Percentiles rank a stretch among this genome's conserved stretches.
These are phyloP conservation scores for Starmera amethionina DNA, from an alignment of 805 yeast genomes.

Conservation along the genomic window DNA sequence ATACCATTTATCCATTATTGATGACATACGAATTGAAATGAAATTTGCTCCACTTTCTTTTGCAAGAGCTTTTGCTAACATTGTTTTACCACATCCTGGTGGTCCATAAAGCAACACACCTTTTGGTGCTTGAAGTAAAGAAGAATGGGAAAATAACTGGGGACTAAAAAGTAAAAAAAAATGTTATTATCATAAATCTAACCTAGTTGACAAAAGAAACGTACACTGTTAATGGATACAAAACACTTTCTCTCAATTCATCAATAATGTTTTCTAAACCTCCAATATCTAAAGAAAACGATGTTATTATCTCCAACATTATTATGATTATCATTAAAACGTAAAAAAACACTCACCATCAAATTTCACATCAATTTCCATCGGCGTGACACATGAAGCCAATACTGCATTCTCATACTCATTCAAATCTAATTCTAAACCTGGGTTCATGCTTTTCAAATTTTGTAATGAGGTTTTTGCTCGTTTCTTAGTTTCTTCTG, in stretches of 20 bases:
- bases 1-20: constrained; percentile 95
- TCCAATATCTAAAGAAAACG: constrained; percentile 51
- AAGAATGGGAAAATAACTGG: constrained; percentile 59
- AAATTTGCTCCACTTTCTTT: constrained; percentile 87
- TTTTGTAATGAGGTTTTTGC: constrained; percentile 48
- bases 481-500: constrained; percentile 52
- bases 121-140: constrained; percentile 81
- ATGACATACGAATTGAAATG: constrained; percentile 84
- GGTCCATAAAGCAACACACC: constrained; percentile 93
- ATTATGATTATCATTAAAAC: not conserved
- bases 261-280: constrained; percentile 78
- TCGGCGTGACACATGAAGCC: constrained; percentile 73
- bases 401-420: constrained; percentile 73
- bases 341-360: constrained; percentile 20
- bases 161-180: constrained; percentile 33
- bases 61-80: constrained; percentile 94
- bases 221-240: constrained; percentile 63
- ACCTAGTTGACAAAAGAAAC: not conserved
- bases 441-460: constrained; percentile 52
- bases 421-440: constrained; percentile 41
- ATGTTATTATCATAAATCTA: not conserved
- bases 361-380: constrained; percentile 69
- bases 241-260: constrained; percentile 80
- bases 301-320: not conserved
- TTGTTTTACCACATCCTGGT: constrained; percentile 97